Evolutionary conservation across 176 grass and related monocot genomes (phyloP), one percentile per base, ranked within the genome.

Genomic region (Lolium perenne): DNA sequence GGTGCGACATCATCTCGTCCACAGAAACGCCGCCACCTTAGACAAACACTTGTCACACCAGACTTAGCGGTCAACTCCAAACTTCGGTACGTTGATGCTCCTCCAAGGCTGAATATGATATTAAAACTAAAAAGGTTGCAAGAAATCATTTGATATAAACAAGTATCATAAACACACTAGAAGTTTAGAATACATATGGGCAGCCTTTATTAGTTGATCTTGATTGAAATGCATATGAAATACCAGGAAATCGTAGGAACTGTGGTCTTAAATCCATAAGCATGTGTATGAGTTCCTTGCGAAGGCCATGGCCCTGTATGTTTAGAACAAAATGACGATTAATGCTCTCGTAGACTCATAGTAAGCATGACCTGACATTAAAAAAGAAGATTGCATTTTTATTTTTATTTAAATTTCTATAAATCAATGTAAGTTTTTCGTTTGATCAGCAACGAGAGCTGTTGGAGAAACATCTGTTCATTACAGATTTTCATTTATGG

Each of bases 241-340:
- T 80, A 80, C 77, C 77, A 80, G 77, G 77, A 80, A 80, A 80
- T 80, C 57, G 40, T 47, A 80, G 77, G 58, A 80, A 80, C 40
- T 25, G 77, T 80, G 77, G 77, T 79, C n/a, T 79, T 62, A 79
- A 79, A 62, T 79, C 57, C 77, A 62, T 5, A 62, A 79, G 77
- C 57, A 79, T 79, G 57, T 79, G 12, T 79, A 79, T 62, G 77
- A 79, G 77, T 62, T 79, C 77, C 57, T 79, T 62, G 57, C 56
- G 77, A 17, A 79, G 61, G 57, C 77, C 77, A 25, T 79, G 77
- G 38, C 77, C 77, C 77, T 79, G n/a, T 46, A 76, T 76, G 40
- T 79, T n/a, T 45, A 79, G 20, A 79, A 79, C 38, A 62, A 46
- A 59, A 40, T 59, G n/a, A 40, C 0, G 32, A 43, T 59, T 59